Conservation (phyloP, 495 filamentous ascomycete genomes). For the Tuber umbilicatum region DNA sequence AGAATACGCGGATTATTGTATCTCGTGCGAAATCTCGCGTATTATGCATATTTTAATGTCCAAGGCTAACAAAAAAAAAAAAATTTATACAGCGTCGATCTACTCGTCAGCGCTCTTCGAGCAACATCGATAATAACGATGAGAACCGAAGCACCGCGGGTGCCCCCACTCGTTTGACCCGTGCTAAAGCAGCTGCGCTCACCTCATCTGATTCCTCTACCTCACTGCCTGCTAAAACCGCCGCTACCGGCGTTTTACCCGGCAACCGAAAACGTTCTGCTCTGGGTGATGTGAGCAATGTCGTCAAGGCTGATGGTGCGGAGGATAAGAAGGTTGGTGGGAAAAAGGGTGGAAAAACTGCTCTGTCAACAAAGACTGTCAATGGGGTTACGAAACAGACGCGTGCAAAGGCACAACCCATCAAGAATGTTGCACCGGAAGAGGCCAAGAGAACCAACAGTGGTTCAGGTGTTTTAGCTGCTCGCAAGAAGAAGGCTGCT, state of each 20-base stretch:
- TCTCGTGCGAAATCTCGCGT: slow-evolving; percentile 8
- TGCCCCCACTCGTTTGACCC: slow-evolving; percentile 68
- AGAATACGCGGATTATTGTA: slow-evolving; percentile 24
- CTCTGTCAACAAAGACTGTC: slow-evolving; percentile 44
- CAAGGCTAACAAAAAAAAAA: slow-evolving; percentile 28
- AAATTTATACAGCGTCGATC: slow-evolving; percentile 44
- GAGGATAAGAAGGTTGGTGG: slow-evolving; percentile 50
- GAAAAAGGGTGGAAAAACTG: slow-evolving; percentile 50
- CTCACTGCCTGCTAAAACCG: slow-evolving; percentile 61
- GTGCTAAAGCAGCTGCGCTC: slow-evolving; percentile 70
- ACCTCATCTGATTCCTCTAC: slow-evolving; percentile 65
- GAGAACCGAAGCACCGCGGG: slow-evolving; percentile 60
- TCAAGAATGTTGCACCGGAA: slow-evolving; percentile 35
- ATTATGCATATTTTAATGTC: slow-evolving; percentile 43
- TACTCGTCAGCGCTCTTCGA: slow-evolving; percentile 54
- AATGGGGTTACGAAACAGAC: slow-evolving; percentile 38
- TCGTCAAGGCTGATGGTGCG: slow-evolving; percentile 63
- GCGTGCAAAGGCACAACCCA: slow-evolving; percentile 34
- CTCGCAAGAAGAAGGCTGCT: slow-evolving; percentile 38
- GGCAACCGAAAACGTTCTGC: slow-evolving; percentile 62
- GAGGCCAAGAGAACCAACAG: slow-evolving; percentile 34
- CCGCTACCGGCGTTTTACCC: slow-evolving; percentile 46
- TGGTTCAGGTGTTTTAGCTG: slow-evolving; percentile 38
- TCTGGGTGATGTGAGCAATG: slow-evolving; percentile 92
- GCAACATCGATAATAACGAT: slow-evolving; percentile 80